Evolutionary conservation across 78 protist genomes (phyloP).

Genomic region (Dictyostelium capitatum): DNA sequence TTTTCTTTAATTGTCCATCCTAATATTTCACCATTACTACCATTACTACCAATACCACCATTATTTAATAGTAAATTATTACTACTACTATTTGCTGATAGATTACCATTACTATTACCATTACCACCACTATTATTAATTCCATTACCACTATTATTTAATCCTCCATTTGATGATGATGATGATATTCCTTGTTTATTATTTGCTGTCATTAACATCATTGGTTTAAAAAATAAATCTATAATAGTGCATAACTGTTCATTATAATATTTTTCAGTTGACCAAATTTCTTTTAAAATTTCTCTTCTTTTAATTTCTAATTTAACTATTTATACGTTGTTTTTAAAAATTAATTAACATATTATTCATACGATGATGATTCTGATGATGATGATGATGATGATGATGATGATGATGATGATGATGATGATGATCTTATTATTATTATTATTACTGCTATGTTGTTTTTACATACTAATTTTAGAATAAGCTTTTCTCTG

Average conservation of each 20-base stretch:
- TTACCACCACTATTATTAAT: background rate
- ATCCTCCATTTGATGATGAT: background rate
- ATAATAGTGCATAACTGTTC: slow-evolving; percentile 34
- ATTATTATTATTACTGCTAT: background rate
- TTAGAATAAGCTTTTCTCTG: slow-evolving; percentile 15
- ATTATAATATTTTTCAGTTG: slow-evolving; percentile 66
- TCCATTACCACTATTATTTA: background rate
- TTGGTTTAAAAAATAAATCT: slow-evolving; percentile 45
- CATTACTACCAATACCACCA: too few relatives aligned
- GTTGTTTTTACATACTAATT: background rate
- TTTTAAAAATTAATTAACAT: background rate
- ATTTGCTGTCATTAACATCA: background rate
- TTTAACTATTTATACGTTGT: background rate
- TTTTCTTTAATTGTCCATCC: slow-evolving; percentile 30
- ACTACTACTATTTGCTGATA: too few relatives aligned
- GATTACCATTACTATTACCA: background rate
- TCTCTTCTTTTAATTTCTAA: slow-evolving; percentile 43
- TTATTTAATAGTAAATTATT: background rate
- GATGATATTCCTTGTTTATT: background rate
- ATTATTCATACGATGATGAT: background rate
- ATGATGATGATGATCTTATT: too few relatives aligned
- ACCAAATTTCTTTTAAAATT: slow-evolving; percentile 54
- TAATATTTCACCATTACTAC: background rate
- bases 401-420: background rate
- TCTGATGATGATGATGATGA: too few relatives aligned